Percentiles rank a stretch among this genome's conserved stretches.
Evolutionary conservation across 331 rosid genomes (phyloP).

Genomic region (Spiraea crenata): DNA sequence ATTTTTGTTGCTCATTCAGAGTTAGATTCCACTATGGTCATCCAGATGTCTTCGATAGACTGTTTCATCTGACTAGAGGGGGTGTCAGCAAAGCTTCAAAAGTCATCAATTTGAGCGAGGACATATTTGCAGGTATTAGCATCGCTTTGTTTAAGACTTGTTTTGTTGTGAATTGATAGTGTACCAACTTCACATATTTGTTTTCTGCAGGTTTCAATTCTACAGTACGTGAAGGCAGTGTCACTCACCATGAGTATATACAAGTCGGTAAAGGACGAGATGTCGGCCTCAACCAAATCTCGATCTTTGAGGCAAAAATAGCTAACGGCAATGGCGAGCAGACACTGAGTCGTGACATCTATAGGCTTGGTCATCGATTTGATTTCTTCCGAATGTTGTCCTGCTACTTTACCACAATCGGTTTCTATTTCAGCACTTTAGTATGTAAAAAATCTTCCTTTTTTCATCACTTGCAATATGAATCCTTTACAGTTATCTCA

Average conservation of each 20-base stretch:
- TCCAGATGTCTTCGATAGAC: slow-evolving; percentile 91
- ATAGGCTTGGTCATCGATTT: slow-evolving; percentile 93
- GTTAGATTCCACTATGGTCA: slow-evolving; percentile 99
- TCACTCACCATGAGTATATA: slow-evolving; percentile 96
- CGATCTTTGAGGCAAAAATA: slow-evolving; percentile 95
- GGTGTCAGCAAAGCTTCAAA: slow-evolving; percentile 97
- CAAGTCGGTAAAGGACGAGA: slow-evolving; percentile 99
- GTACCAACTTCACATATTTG: slow-evolving; percentile 3
- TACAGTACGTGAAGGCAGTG: slow-evolving; percentile 87
- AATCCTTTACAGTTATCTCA: slow-evolving; percentile 12
- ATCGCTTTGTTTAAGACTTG: slow-evolving; percentile 4
- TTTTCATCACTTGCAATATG: slow-evolving; percentile 7
- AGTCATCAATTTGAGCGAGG: slow-evolving; percentile 92
- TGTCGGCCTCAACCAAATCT: slow-evolving; percentile 96
- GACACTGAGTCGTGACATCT: slow-evolving; percentile 92
- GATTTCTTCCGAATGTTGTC: slow-evolving; percentile 97
- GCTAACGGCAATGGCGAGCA: slow-evolving; percentile 96
- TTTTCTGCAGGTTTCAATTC: slow-evolving; percentile 78
- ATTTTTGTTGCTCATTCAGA: slow-evolving; percentile 54
- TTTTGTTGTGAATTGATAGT: slow-evolving; percentile 14
- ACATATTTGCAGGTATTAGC: slow-evolving; percentile 88
- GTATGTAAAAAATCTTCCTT: slow-evolving; percentile 43
- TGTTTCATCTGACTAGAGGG: slow-evolving; percentile 97
- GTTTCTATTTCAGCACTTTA: slow-evolving; percentile 96
- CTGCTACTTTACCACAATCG: slow-evolving; percentile 77